A percentile compares a stretch with the other conserved stretches of the same genome.
Conservation (phyloP, 1,139 yeast species). For the Lipomyces yarrowii region DNA sequence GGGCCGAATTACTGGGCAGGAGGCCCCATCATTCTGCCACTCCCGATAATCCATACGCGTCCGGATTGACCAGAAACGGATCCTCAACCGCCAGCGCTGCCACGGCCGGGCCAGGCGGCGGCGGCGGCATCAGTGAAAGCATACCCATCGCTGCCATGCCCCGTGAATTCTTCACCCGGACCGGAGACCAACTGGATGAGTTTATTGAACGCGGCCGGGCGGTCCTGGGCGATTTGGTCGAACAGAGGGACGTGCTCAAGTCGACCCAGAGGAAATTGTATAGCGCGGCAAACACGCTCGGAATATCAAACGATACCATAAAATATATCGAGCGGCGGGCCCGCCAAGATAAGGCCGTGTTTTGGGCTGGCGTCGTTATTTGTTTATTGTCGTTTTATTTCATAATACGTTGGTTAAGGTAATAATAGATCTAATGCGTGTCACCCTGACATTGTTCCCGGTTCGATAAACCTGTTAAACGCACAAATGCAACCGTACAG, state of each 20-base stretch:
- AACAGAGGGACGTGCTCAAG: conserved; percentile 74
- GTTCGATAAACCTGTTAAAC: no score
- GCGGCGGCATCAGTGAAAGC: conserved; percentile 23
- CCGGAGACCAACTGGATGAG: conserved; percentile 82
- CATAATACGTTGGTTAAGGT: conserved; percentile 67
- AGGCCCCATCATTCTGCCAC: conserved; percentile 44
- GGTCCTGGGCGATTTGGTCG: conserved; percentile 83
- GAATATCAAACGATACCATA: conserved; percentile 85
- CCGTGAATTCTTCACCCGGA: conserved; percentile 62
- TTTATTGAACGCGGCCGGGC: conserved; percentile 86
- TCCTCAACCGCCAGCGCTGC: no score
- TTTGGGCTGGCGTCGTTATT: conserved; percentile 71
- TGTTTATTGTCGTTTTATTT: conserved; percentile 71
- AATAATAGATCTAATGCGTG: conserved; percentile 17
- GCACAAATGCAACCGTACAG: no score
- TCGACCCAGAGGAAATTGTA: conserved; percentile 67
- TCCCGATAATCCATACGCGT: conserved; percentile 66
- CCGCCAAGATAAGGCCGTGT: conserved; percentile 85
- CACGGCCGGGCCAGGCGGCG: no score
- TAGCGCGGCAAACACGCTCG: conserved; percentile 74
- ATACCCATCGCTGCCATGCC: conserved; percentile 33
- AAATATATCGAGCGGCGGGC: conserved; percentile 80
- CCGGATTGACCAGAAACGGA: conserved; percentile 24
- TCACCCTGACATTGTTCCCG: neutral
- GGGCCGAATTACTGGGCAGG: conserved; percentile 59